phyloP scores from a whole-genome alignment of 2,329 filamentous ascomycete genomes.

The Fusarium torreyae region DNA sequence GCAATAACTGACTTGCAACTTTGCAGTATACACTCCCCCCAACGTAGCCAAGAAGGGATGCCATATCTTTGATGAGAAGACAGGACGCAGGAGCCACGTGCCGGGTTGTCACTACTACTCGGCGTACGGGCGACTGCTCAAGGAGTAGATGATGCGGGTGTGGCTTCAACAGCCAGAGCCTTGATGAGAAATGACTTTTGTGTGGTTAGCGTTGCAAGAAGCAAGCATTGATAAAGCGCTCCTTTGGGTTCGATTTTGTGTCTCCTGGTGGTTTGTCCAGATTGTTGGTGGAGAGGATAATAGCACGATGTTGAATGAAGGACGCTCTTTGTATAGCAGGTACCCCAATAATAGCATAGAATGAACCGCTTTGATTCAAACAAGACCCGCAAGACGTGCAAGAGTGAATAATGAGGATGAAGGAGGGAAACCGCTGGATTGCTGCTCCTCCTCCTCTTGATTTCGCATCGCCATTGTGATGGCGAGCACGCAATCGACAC shows the following conservation, averaged over 20 bases:
- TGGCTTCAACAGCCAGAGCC: constrained; percentile 14
- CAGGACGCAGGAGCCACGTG: constrained; percentile 80
- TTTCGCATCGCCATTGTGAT: constrained; percentile 18
- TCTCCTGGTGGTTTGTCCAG: constrained; percentile 13
- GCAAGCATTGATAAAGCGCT: constrained; percentile 12
- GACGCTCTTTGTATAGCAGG: constrained; percentile 17
- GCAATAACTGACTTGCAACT: constrained; percentile 50
- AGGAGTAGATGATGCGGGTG: constrained; percentile 49
- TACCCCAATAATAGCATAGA: constrained; percentile 40
- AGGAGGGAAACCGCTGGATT: constrained; percentile 28
- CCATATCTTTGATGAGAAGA: constrained; percentile 83
- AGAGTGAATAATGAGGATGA: constrained; percentile 38
- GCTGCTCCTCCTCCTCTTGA: constrained; percentile 26
- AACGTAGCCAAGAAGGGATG: constrained; percentile 89
- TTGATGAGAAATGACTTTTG: constrained; percentile 44
- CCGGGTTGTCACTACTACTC: constrained; percentile 82
- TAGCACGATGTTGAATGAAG: not conserved
- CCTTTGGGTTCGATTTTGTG: constrained; percentile 17
- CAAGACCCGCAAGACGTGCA: constrained; percentile 39
- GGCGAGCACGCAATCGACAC: constrained; percentile 42
- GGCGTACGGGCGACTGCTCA: constrained; percentile 67
- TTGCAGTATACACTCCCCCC: constrained; percentile 84
- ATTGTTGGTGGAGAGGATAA: constrained; percentile 20
- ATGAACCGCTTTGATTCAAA: constrained; percentile 30
- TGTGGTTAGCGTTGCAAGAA: constrained; percentile 38